Evolutionary conservation across 139 green algal species (phyloP).

Genomic region (Chlorella sorokiniana): DNA sequence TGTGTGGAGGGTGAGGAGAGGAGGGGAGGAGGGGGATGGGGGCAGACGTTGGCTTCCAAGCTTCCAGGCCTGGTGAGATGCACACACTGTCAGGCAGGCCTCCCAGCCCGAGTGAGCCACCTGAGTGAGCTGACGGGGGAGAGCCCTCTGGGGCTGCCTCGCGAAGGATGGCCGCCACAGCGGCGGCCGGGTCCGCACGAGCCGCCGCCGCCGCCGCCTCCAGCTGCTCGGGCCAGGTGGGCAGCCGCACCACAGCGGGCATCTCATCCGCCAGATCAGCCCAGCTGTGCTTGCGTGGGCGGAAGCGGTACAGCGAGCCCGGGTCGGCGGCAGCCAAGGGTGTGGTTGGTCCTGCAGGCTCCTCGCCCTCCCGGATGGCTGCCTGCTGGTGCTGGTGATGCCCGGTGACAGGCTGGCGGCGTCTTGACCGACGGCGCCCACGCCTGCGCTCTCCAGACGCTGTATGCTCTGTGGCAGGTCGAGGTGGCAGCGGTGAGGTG

Average conservation of each 20-base stretch:
- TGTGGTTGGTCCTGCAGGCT: neutral
- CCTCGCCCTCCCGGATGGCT: neutral
- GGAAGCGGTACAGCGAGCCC: neutral
- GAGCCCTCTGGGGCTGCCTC: neutral
- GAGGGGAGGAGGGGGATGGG: too few relatives aligned
- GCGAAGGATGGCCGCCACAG: neutral
- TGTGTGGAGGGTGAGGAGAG: too few relatives aligned
- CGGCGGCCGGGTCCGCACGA: slow-evolving; percentile 5
- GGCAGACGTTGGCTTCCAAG: neutral
- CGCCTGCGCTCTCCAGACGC: too few relatives aligned
- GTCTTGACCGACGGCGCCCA: too few relatives aligned
- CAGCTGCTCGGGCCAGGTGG: slow-evolving; percentile 3
- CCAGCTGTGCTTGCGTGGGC: slow-evolving; percentile 3
- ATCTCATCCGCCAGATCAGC: slow-evolving; percentile 29
- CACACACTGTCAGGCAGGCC: neutral
- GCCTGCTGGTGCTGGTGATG: too few relatives aligned
- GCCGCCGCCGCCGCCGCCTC: slow-evolving; percentile 11
- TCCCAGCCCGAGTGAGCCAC: neutral
- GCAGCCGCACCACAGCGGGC: slow-evolving; percentile 9
- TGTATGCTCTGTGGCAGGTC: too few relatives aligned
- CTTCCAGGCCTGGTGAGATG: neutral
- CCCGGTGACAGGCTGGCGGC: too few relatives aligned
- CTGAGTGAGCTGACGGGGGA: neutral
- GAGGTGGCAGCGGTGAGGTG: too few relatives aligned
- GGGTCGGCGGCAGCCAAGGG: neutral